Evolutionary conservation across 2,329 filamentous ascomycete genomes (phyloP), one percentile per base, ranked within the genome.

Genomic region (Elsinoe fawcettii): DNA sequence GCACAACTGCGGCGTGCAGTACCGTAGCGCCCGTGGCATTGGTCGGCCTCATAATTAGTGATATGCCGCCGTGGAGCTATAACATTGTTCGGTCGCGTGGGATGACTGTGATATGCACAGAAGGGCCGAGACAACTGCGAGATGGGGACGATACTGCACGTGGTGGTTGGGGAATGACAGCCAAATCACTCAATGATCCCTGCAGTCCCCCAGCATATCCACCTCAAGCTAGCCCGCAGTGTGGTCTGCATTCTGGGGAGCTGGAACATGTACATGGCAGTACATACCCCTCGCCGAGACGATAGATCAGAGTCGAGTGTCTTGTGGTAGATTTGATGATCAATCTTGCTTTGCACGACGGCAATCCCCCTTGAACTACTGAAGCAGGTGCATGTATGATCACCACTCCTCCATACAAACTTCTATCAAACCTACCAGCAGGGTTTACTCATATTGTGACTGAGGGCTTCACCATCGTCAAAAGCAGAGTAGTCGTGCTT

Each of bases 111-210:
- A 44, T 4, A 44, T 44, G 18, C 34, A 37, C 34, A 37, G 34
- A 44, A 44, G 41, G 41, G 41, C 41, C 41, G 41, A 44, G 41
- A 44, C 22, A 23, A 44, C 41, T 23, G 41, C 41, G 41, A 30
- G 27, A 30, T 30, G 27, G 27, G 18, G 37, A 41, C 37, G 37
- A 23, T 6, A 18, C 41, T 12, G 41, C 41, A 44, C 41, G 22
- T 44, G 41, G 22, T 25, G 23, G 41, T 46, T 25, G 23, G 23
- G 41, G 41, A 46, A 25, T 46, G 22, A 46, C 14, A 46, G 41
- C 3, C 41, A 37, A 37, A 37, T 5, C 34, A 37, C 34, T 6
- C 41, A 20, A 14, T 46, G 20, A 22, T 25, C 41, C 41, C 9
- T 23, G 41, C 41, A 46, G 20, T 25, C 41, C 18, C n/a, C 41